Evolutionary conservation across 1,139 yeast genomes (phyloP), one percentile per base, ranked within the genome.

Genomic region (Geotrichum cucujoidarum): DNA sequence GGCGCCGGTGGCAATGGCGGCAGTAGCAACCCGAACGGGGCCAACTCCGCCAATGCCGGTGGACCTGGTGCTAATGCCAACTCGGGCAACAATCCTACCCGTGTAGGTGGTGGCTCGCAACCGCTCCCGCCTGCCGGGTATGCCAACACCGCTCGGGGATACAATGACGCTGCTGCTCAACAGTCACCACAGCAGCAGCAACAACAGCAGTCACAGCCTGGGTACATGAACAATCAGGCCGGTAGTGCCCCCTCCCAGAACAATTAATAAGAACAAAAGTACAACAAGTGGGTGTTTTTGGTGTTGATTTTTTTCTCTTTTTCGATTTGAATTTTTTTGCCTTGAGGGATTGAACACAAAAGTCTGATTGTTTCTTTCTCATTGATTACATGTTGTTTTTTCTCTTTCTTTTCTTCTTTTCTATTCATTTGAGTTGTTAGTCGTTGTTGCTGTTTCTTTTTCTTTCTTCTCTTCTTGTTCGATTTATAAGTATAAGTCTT

Each of bases 21-120:
- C 13, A 39, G 20, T 29, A 52, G 54, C 33, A 53, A 43, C 43
- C n/a, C n/a, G n/a, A n/a, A n/a, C n/a, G n/a, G n/a, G n/a, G n/a
- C n/a, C n/a, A 49, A 51, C 48, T 47, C 41, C 21, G 42, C 46
- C 27, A 46, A 39, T 31, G 42, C 46, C 11, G n/a, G n/a, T n/a
- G n/a, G n/a, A n/a, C n/a, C n/a, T 24, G 10, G 10, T 10, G 27
- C 8, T 24, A 24, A 10, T 24, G 10, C 6, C 27, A 43, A 41
- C 51, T 47, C 38, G 46, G 40, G 38, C 43, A 42, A 45, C 34
- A 37, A 33, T 40, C 45, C 40, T 29, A 34, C 45, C 17, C 42
- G 25, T 24, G 32, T 47, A 32, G 47, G 51, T 41, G 46, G 43
- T 35, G 52, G 44, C 27, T 45, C 49, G 43, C 47, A 43, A 29